Evolutionary conservation across 225 moss, liverwort and hornwort species (phyloP).

Genomic region (Anthoceros angustus): DNA sequence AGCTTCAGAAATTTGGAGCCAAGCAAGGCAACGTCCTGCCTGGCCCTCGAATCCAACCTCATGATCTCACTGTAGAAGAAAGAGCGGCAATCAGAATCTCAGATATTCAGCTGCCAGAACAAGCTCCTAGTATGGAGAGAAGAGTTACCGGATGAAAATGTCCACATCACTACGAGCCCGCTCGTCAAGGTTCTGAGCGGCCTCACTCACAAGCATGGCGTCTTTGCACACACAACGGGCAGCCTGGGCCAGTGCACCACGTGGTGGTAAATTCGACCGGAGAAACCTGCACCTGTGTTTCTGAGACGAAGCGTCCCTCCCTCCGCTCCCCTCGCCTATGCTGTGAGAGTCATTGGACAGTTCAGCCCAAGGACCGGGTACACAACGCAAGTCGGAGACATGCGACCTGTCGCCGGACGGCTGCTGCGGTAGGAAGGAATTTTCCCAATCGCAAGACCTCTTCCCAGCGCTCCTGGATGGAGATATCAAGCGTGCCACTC

Average conservation of each 20-base stretch:
- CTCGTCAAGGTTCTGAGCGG: conserved; percentile 59
- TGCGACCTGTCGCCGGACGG: too few relatives aligned
- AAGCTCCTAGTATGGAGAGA: background rate
- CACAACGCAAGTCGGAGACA: too few relatives aligned
- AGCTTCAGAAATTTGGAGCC: conserved; percentile 58
- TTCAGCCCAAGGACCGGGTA: too few relatives aligned
- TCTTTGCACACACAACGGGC: conserved; percentile 45
- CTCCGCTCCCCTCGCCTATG: background rate
- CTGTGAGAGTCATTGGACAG: background rate
- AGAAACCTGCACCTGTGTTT: background rate
- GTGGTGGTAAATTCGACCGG: background rate
- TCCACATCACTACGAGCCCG: conserved; percentile 65
- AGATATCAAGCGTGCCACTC: too few relatives aligned
- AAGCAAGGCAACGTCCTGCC: conserved; percentile 60
- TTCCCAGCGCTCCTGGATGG: too few relatives aligned
- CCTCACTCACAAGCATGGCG: conserved; percentile 49
- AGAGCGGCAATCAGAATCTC: background rate
- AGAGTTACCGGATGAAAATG: conserved; percentile 34
- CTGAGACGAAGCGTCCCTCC: background rate
- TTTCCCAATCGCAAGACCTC: too few relatives aligned
- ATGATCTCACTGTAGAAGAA: conserved; percentile 38
- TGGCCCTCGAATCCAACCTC: conserved; percentile 64
- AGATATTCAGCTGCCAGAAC: background rate
- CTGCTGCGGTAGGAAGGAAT: too few relatives aligned
- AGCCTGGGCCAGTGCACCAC: conserved; percentile 42